Evolutionary conservation across 768 basidiomycete genomes (phyloP).

Genomic region (Pulveroboletus sp.): DNA sequence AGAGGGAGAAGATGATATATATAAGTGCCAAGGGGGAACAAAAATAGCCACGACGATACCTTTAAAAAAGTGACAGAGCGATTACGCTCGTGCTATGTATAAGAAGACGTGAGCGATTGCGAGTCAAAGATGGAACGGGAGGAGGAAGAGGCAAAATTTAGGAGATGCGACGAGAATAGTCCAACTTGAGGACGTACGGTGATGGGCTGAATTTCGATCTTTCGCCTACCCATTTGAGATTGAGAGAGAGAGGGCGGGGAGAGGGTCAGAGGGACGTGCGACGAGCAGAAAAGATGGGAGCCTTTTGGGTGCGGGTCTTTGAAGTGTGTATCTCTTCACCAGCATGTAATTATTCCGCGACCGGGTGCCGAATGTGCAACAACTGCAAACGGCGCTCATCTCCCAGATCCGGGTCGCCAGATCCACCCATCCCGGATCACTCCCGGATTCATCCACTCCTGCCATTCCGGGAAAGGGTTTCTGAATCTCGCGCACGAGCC

Average conservation of each 20-base stretch:
- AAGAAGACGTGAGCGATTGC: constrained; percentile 34
- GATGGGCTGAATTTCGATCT: constrained; percentile 82
- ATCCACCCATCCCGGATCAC: constrained; percentile 25
- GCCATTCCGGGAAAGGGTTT: constrained; percentile 1
- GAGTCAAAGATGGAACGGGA: constrained; percentile 31
- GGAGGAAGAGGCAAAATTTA: constrained; percentile 26
- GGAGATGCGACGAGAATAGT: constrained; percentile 20
- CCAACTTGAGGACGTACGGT: constrained; percentile 49
- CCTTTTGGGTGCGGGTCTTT: constrained; percentile 32
- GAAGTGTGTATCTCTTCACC: constrained; percentile 34
- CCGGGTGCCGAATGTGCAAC: constrained; percentile 36
- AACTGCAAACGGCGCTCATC: constrained; percentile 36
- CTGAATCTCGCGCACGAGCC: background rate
- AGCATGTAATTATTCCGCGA: constrained; percentile 39
- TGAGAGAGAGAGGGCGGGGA: background rate
- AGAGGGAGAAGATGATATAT: constrained; percentile 22
- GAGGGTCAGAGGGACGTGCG: constrained; percentile 11
- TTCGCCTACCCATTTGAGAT: constrained; percentile 70
- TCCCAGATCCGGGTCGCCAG: constrained; percentile 29
- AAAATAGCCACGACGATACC: constrained; percentile 69
- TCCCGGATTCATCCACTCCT: constrained; percentile 21
- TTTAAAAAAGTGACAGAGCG: constrained; percentile 90
- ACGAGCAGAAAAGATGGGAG: constrained; percentile 29
- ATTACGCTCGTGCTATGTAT: constrained; percentile 84
- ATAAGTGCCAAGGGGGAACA: constrained; percentile 42